Conservation (phyloP, 805 yeast genomes). For the Ascoidea rubescens region DNA sequence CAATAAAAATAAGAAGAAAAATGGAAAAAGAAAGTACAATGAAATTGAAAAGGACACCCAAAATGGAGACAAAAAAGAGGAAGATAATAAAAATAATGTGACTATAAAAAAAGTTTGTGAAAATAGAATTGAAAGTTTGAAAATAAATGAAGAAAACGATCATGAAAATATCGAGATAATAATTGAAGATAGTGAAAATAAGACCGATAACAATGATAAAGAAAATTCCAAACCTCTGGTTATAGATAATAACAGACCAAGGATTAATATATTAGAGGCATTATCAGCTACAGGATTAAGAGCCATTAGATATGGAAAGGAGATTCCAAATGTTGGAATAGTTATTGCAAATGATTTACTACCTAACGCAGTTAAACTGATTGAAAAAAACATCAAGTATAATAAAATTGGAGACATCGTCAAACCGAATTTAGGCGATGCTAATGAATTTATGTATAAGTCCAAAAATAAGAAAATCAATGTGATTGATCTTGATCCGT, state of each 20-base stretch:
- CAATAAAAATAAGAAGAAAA: constrained; percentile 18
- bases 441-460: constrained; percentile 67
- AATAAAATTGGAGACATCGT: constrained; percentile 48
- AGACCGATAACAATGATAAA: neutral
- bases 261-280: constrained; percentile 71
- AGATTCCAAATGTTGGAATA: constrained; percentile 59
- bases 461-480: constrained; percentile 43
- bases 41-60: neutral
- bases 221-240: neutral
- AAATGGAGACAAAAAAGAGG: constrained; percentile 5
- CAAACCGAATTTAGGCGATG: constrained; percentile 70
- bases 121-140: constrained; percentile 1
- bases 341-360: constrained; percentile 86
- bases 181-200: neutral
- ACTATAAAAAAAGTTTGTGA: constrained; percentile 5
- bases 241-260: constrained; percentile 19
- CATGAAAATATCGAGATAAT: constrained; percentile 1
- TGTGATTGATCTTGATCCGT: constrained; percentile 90
- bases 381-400: constrained; percentile 53
- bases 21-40: constrained; percentile 12
- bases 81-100: neutral
- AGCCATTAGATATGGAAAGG: constrained; percentile 87
- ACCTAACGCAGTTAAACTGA: constrained; percentile 73
- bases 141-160: constrained; percentile 1
- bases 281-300: constrained; percentile 91